These are phyloP conservation scores for Monascus purpureus DNA, from an alignment of 495 filamentous ascomycete genomes.

Conservation along the genomic window DNA sequence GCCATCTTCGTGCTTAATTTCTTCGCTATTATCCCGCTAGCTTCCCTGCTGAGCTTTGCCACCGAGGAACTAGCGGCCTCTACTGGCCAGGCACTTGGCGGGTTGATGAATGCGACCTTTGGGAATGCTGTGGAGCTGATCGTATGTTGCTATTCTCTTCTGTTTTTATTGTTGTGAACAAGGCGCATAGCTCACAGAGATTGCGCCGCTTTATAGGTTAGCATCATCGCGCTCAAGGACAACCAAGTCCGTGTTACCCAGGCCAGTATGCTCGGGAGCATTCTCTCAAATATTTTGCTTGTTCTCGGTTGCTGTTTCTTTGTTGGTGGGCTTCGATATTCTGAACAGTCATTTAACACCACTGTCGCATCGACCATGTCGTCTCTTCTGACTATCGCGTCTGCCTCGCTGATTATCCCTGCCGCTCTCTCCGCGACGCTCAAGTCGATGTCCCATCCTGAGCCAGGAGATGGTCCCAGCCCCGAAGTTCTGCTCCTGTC, in stretches of 20 bases:
- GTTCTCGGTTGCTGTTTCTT: conserved; percentile 97
- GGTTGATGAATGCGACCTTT: conserved; percentile 89
- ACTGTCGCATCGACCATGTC: conserved; percentile 93
- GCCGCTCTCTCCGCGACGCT: conserved; percentile 60
- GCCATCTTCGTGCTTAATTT: conserved; percentile 84
- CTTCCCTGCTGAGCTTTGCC: conserved; percentile 84
- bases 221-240: conserved; percentile 76
- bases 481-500: conserved; percentile 68
- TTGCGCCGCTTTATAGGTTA: conserved; percentile 46
- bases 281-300: conserved; percentile 87
- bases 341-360: conserved; percentile 65
- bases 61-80: conserved; percentile 81
- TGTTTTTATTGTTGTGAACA: conserved; percentile 1
- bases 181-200: background rate
- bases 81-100: conserved; percentile 81
- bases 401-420: conserved; percentile 85
- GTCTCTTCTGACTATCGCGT: conserved; percentile 85
- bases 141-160: conserved; percentile 37
- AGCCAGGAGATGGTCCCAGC: too few relatives aligned
- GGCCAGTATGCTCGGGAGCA: conserved; percentile 93
- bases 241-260: conserved; percentile 91
- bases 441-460: conserved; percentile 4
- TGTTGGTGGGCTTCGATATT: conserved; percentile 55
- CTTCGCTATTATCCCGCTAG: conserved; percentile 87
- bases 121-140: conserved; percentile 98